Evolutionary conservation across 1,284 basidiomycete genomes (phyloP), one percentile per base, ranked within the genome.

Genomic region (Ustilago shanxiensis): DNA sequence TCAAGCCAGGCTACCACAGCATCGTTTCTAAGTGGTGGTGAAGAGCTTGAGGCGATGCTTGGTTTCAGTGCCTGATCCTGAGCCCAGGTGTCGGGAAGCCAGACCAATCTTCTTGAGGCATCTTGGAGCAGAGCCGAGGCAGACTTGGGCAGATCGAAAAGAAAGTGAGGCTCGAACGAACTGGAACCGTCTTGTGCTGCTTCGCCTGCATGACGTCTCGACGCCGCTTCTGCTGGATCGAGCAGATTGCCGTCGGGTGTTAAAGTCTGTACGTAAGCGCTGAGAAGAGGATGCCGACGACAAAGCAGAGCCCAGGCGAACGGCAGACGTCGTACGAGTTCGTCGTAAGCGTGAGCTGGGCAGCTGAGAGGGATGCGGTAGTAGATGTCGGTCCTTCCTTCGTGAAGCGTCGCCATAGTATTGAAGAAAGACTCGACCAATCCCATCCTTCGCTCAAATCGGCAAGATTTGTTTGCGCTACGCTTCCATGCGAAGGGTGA

Each of bases 361-460:
- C 66, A 72, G 51, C 53, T 61, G 31, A 77, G 60, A 24, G 70
- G 70, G 3, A 72, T 31, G 20, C 70, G 66, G 41, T 72, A 70
- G 51, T 69, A 77, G 35, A 77, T 77, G 45, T 77, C 74, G 60
- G 74, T 77, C 28, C 69, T 57, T 0, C 74, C 74, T 57, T 77
- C 63, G 60, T 72, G 74, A 20, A 77, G 62, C 26, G 66, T 66
- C 5, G 58, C 68, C 74, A 77, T 77, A 37, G 74, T 69, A 39
- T 72, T 62, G 62, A 77, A 77, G 52, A 77, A 77, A n/a, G 74
- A 66, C 45, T 77, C 74, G 31, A 77, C 60, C 9, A 77, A 53
- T 13, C 74, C 74, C 74, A 77, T 72, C 16, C 74, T 62, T 13
- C 70, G 74, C 28, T 72, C 55, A 31, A 61, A 72, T 39, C 70